Conservation (phyloP, 2,329 filamentous ascomycete species). For the Hypoxylon sp. region DNA sequence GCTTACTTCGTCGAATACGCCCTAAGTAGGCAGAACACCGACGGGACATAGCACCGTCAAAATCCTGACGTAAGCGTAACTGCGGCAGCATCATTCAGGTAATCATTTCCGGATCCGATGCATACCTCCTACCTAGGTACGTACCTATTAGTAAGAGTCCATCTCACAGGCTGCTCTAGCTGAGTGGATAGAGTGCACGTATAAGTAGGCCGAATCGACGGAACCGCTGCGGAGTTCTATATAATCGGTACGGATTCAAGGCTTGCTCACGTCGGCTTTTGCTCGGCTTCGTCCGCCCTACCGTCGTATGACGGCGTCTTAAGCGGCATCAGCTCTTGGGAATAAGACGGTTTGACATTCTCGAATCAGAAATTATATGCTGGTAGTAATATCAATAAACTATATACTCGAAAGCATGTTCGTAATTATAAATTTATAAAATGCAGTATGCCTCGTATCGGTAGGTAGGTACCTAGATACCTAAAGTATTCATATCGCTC, state of each 20-base stretch:
- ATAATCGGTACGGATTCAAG: background rate
- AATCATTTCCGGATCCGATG: background rate
- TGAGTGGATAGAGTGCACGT: background rate
- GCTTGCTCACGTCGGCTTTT: background rate
- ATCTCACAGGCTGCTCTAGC: no score
- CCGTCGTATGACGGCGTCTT: background rate
- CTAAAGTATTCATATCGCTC: background rate
- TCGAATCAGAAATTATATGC: background rate
- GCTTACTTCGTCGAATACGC: background rate
- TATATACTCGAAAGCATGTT: conserved; percentile 2
- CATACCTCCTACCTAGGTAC: no score
- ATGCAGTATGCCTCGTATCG: background rate
- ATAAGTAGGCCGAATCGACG: background rate
- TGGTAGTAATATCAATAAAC: background rate
- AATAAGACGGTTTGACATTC: background rate
- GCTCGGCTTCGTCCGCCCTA: background rate
- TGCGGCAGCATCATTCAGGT: background rate
- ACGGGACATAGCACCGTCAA: conserved; percentile 7
- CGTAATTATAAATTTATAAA: background rate
- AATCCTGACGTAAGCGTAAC: conserved; percentile 6
- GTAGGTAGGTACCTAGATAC: background rate
- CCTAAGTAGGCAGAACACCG: background rate
- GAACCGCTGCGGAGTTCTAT: background rate
- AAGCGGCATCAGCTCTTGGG: background rate
- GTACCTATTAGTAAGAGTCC: background rate